Evolutionary conservation across 2,329 filamentous ascomycete genomes (phyloP).

Genomic region (Eutypa lata): DNA sequence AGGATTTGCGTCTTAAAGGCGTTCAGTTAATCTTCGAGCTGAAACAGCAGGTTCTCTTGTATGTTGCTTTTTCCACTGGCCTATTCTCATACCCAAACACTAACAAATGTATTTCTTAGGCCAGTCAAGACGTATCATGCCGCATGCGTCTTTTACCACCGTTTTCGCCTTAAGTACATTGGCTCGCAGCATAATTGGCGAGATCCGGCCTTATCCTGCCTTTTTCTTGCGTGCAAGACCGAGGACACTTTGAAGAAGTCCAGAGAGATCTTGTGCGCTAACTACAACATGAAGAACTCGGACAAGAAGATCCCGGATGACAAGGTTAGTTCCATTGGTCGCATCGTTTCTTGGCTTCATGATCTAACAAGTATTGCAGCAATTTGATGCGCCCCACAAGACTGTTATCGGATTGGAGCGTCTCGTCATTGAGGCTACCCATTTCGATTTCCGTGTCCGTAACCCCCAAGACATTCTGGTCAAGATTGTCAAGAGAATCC

Average conservation of each 20-base stretch:
- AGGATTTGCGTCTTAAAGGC: constrained; percentile 76
- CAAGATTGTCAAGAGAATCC: constrained; percentile 67
- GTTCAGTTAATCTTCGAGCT: constrained; percentile 87
- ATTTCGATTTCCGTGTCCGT: constrained; percentile 89
- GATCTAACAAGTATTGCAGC: constrained; percentile 41
- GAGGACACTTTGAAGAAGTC: constrained; percentile 98
- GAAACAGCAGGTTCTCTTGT: constrained; percentile 75
- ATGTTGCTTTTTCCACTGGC: constrained; percentile 35
- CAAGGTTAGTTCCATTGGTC: constrained; percentile 53
- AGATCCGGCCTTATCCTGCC: constrained; percentile 81
- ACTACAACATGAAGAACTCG: constrained; percentile 76
- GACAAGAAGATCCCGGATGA: constrained; percentile 77
- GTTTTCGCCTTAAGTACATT: constrained; percentile 82
- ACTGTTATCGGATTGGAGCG: constrained; percentile 87
- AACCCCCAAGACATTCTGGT: constrained; percentile 82
- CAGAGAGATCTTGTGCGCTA: constrained; percentile 84
- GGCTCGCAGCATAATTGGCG: constrained; percentile 81
- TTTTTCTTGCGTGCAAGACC: constrained; percentile 94
- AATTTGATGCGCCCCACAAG: constrained; percentile 76
- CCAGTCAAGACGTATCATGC: constrained; percentile 91
- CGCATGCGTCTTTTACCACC: constrained; percentile 89
- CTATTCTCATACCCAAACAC: background rate
- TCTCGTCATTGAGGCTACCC: constrained; percentile 85
- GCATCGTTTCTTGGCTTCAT: background rate
- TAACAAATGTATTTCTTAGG: constrained; percentile 38